phyloP scores from a whole-genome alignment of 1,284 basidiomycete genomes.

The Porodaedalea pini region DNA sequence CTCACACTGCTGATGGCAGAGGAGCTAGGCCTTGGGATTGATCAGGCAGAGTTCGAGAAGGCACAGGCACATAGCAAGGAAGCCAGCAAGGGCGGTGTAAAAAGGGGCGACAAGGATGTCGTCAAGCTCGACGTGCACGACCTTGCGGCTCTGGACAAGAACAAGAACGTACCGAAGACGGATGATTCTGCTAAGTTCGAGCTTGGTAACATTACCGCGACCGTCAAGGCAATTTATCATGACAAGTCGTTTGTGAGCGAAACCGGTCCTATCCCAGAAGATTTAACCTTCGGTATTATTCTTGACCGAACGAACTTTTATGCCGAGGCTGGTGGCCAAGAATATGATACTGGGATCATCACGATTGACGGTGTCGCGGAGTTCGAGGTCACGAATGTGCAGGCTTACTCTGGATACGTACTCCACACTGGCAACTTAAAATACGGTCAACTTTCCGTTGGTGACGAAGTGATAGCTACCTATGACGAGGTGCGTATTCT shows the following conservation, averaged over 20 bases:
- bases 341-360: constrained; percentile 94
- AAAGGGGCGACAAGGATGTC: constrained; percentile 65
- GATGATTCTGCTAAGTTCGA: constrained; percentile 91
- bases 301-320: constrained; percentile 98
- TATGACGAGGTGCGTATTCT: constrained; percentile 64
- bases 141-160: constrained; percentile 82
- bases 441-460: constrained; percentile 65
- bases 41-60: constrained; percentile 86
- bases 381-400: constrained; percentile 92
- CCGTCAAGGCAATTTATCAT: constrained; percentile 85
- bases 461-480: constrained; percentile 66
- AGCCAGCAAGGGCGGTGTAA: constrained; percentile 78
- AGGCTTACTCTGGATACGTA: constrained; percentile 82
- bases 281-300: constrained; percentile 77
- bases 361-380: constrained; percentile 89
- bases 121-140: constrained; percentile 97
- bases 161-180: constrained; percentile 83
- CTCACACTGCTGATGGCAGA: constrained; percentile 97
- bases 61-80: constrained; percentile 89
- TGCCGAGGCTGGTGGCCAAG: constrained; percentile 96
- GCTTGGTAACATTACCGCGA: constrained; percentile 72
- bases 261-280: constrained; percentile 61
- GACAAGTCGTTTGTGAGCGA: constrained; percentile 73
- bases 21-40: constrained; percentile 83
- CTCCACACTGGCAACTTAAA: constrained; percentile 88